phyloP scores from a whole-genome alignment of 1,139 yeast species.

The Meyerozyma athensensis region DNA sequence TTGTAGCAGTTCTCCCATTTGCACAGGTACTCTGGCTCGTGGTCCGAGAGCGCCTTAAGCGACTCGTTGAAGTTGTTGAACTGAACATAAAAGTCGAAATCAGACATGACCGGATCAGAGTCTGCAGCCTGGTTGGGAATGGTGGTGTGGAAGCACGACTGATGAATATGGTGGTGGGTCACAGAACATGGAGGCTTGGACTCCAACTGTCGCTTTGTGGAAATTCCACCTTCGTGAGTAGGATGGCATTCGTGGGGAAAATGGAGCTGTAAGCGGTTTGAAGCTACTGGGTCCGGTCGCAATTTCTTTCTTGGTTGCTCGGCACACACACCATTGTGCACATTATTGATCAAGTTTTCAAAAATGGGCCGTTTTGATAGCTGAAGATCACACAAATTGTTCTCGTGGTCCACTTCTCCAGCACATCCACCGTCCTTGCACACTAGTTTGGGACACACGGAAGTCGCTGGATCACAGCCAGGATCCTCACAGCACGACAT shows the following conservation, averaged over 20 bases:
- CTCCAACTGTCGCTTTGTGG: slow-evolving; percentile 7
- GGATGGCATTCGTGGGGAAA: slow-evolving; percentile 41
- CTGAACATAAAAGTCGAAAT: slow-evolving; percentile 40
- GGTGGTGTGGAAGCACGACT: slow-evolving; percentile 44
- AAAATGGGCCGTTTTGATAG: slow-evolving; percentile 24
- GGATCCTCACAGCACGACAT: slow-evolving; percentile 17
- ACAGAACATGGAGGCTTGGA: slow-evolving; percentile 5
- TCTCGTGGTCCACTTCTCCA: slow-evolving; percentile 14
- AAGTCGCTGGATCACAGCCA: slow-evolving; percentile 10
- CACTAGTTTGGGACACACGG: slow-evolving; percentile 8
- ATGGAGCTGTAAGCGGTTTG: slow-evolving; percentile 18
- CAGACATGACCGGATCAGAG: slow-evolving; percentile 21
- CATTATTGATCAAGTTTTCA: slow-evolving; percentile 32
- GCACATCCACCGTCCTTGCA: slow-evolving; percentile 18
- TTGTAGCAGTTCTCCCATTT: slow-evolving; percentile 55
- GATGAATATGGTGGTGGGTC: slow-evolving; percentile 29
- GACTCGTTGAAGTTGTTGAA: slow-evolving; percentile 33
- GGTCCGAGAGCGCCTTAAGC: slow-evolving; percentile 7
- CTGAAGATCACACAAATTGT: slow-evolving; percentile 28
- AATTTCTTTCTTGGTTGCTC: not conserved
- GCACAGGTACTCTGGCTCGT: slow-evolving; percentile 27
- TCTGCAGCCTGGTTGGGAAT: slow-evolving; percentile 24
- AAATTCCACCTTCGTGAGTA: not conserved
- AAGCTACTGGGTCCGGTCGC: slow-evolving; percentile 3
- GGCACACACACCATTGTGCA: slow-evolving; percentile 22